Conservation (phyloP, 1,284 basidiomycete species). For the Mycena citricolor region DNA sequence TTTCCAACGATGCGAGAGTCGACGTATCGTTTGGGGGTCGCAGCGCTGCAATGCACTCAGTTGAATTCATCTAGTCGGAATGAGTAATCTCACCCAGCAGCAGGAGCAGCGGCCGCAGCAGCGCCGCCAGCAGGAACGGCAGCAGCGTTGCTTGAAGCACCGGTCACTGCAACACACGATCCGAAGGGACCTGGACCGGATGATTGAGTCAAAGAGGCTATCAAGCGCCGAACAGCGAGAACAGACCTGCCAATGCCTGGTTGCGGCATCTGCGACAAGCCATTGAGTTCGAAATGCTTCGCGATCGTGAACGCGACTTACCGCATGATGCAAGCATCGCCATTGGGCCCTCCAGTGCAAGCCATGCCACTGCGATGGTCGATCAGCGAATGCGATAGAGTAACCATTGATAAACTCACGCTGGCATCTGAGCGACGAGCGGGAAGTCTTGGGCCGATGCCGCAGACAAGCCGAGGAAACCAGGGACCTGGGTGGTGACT, state of each 20-base stretch:
- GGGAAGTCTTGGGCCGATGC: constrained; percentile 18
- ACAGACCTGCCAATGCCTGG: constrained; percentile 11
- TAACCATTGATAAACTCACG: constrained; percentile 10
- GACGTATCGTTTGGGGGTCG: constrained; percentile 12
- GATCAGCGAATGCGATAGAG: not conserved
- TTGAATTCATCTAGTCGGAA: too few relatives aligned
- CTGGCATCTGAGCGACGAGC: constrained; percentile 20
- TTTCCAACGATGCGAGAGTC: constrained; percentile 17
- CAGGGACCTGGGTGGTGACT: constrained; percentile 21
- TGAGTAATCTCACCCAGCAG: too few relatives aligned
- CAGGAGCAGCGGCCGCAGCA: not conserved
- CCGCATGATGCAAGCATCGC: constrained; percentile 22
- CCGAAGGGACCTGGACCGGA: too few relatives aligned
- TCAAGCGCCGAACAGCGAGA: too few relatives aligned
- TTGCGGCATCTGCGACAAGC: constrained; percentile 10
- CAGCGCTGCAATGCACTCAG: constrained; percentile 5
- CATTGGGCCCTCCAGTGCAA: constrained; percentile 15
- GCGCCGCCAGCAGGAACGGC: not conserved
- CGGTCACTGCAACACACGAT: constrained; percentile 17
- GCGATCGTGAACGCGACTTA: not conserved
- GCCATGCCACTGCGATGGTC: not conserved
- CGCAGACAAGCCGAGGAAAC: constrained; percentile 8
- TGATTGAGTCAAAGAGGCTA: too few relatives aligned
- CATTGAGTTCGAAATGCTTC: not conserved
- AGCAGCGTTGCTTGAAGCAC: constrained; percentile 5